Conservation (phyloP, 2,329 filamentous ascomycete genomes). For the Verticillium alfalfae region DNA sequence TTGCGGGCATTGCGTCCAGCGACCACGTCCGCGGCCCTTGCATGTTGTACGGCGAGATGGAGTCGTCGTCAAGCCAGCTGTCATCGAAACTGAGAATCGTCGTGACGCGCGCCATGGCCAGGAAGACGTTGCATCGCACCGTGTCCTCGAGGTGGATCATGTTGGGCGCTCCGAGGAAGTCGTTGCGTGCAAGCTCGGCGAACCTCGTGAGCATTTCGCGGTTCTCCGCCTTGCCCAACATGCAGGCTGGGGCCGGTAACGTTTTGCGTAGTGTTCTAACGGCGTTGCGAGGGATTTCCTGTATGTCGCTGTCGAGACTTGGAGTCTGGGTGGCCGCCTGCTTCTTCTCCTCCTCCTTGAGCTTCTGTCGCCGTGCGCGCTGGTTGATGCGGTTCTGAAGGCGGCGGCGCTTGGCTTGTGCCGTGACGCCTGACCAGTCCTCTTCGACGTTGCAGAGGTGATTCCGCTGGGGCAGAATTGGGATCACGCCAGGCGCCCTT, state of each 20-base stretch:
- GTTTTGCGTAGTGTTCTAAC: too few relatives aligned
- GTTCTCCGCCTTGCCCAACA: background rate
- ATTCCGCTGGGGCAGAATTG: too few relatives aligned
- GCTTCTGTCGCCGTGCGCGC: background rate
- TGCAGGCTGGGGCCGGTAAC: background rate
- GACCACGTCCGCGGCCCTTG: background rate
- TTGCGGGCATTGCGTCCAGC: conserved; percentile 2
- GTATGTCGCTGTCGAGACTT: too few relatives aligned
- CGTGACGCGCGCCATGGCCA: conserved; percentile 9
- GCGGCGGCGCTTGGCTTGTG: background rate
- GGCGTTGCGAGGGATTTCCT: too few relatives aligned
- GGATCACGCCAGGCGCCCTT: too few relatives aligned
- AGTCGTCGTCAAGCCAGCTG: conserved; percentile 10
- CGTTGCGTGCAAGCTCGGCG: conserved; percentile 2
- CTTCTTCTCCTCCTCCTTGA: too few relatives aligned
- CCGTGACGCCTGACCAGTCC: conserved; percentile 1
- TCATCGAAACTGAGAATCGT: conserved; percentile 5
- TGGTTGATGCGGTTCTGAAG: conserved; percentile 6
- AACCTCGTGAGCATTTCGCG: conserved; percentile 1
- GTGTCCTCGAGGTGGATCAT: conserved; percentile 5
- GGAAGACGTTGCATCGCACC: conserved; percentile 11
- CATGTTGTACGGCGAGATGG: conserved; percentile 13
- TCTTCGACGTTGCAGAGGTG: background rate
- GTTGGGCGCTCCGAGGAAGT: background rate
- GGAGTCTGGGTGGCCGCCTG: too few relatives aligned